Base-by-base conservation (phyloP, 805 yeast species). In the Jamesozyma gamospora region DNA sequence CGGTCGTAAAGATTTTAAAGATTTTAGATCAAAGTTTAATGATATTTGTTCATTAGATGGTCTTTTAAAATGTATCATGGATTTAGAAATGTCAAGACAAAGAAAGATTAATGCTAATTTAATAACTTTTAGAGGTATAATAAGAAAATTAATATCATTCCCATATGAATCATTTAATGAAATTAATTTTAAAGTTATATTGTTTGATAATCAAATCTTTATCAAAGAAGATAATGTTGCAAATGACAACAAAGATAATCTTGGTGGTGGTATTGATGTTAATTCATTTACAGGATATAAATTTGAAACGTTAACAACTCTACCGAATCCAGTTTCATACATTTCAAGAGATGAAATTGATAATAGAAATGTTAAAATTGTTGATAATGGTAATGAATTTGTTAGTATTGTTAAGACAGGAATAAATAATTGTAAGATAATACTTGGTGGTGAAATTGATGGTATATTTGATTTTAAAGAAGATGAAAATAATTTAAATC, bases 391-490 rank as follows among this genome's bases (percentile, higher is more conserved):
- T 33, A 85, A 79, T 50, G 95, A 90, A 61, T 87, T 77, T 55
- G 69, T 82, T 35, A 72, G 86, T 0, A 82, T 90, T 15, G 90
- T 87, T 4, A 71, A 74, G 49, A 80, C 96, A 0, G 92, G 95
- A 2, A 76, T 90, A 13, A 96, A 96, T 11, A 71, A 71, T 32
- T 71, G 75, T 21, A 74, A 72, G 45, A 61, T 86, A 32, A 60
- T 84, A 4, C 59, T 88, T 33, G 96, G 90, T 0, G 97, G 95
- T 2, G 98, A 90, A 64, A 84, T 90, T n/a, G 98, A 90, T 62
- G 81, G 95, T 54, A 79, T 82, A 7, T 82, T 79, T 72, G 96
- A 87, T 58, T 85, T 75, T 52, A 72, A 77, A 46, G 69, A 63
- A 15, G 62, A 60, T 10, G 38, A 55, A 30, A 74, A 73, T 43